Conservation (phyloP, 805 yeast genomes). For the Ogataea trehalophila region DNA sequence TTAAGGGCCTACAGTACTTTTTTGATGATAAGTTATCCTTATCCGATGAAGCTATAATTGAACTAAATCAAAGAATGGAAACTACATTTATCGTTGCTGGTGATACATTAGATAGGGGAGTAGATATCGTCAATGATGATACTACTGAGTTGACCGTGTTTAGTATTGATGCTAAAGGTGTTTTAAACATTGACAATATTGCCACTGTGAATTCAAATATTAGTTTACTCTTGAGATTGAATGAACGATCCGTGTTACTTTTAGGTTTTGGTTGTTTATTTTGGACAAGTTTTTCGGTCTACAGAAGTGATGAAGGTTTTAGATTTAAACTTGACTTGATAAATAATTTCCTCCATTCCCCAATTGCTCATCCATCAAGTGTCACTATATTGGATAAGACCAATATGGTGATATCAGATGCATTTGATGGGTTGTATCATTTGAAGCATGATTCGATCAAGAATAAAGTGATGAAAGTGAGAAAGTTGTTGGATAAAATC, state of each 20-base stretch:
- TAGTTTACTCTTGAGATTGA: not conserved
- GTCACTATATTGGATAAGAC: not conserved
- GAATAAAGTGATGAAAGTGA: not conserved
- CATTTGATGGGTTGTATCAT: constrained; percentile 18
- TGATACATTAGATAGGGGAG: constrained; percentile 3
- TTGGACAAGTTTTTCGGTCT: constrained; percentile 7
- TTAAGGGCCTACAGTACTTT: not conserved
- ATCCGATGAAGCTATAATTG: constrained; percentile 3
- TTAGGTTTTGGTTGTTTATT: constrained; percentile 11
- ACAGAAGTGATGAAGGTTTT: constrained; percentile 1
- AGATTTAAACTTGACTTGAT: constrained; percentile 5
- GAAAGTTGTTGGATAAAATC: not conserved
- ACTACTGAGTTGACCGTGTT: constrained; percentile 11
- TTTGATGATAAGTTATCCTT: constrained; percentile 6
- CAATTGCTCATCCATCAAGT: constrained; percentile 4
- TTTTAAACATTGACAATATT: constrained; percentile 8
- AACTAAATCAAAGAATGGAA: not conserved
- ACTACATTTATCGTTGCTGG: constrained; percentile 12
- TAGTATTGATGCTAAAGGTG: constrained; percentile 4
- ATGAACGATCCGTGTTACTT: not conserved
- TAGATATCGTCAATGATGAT: constrained; percentile 1
- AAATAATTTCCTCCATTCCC: not conserved
- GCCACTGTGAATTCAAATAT: constrained; percentile 8
- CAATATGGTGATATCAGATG: constrained; percentile 15
- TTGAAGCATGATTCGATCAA: constrained; percentile 3